These are phyloP conservation scores for Aspergillus sclerotiicarbonarius DNA, from an alignment of 495 filamentous ascomycete species.

Conservation along the genomic window DNA sequence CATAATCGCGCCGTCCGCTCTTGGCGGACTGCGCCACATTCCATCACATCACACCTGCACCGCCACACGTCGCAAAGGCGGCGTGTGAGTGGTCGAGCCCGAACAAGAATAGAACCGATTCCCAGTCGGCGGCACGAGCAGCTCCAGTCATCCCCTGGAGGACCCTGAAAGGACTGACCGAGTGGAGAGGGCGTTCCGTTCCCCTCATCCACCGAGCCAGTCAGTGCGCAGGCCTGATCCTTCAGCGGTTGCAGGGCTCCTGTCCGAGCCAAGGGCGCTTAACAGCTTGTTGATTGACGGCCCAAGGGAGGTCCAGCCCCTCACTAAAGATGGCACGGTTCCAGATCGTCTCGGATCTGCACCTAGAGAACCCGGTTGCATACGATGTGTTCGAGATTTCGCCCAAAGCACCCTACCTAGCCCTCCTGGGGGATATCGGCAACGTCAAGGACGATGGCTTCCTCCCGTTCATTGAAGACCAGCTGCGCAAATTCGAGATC, in stretches of 20 bases:
- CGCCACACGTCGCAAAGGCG: background rate
- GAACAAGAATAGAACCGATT: background rate
- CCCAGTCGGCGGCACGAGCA: background rate
- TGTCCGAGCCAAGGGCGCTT: background rate
- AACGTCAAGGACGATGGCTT: slow-evolving; percentile 37
- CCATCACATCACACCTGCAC: background rate
- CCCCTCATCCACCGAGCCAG: background rate
- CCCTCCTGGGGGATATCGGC: slow-evolving; percentile 59
- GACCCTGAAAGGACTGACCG: no score
- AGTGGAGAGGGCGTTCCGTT: background rate
- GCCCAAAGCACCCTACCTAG: slow-evolving; percentile 48
- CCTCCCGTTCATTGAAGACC: slow-evolving; percentile 41
- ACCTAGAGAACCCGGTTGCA: slow-evolving; percentile 45
- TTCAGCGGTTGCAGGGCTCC: background rate
- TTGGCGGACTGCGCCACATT: slow-evolving; percentile 4
- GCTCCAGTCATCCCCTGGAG: background rate
- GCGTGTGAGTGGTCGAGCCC: background rate
- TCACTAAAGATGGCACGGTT: slow-evolving; percentile 27
- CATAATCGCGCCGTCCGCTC: background rate
- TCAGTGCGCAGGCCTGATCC: background rate
- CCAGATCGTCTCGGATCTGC: slow-evolving; percentile 59
- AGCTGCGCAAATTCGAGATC: slow-evolving; percentile 42
- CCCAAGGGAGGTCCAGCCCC: background rate
- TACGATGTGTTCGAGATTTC: slow-evolving; percentile 49
- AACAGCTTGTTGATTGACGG: background rate